Evolutionary conservation across 306 rosid genomes (phyloP).

Genomic region (Fagus sylvatica): DNA sequence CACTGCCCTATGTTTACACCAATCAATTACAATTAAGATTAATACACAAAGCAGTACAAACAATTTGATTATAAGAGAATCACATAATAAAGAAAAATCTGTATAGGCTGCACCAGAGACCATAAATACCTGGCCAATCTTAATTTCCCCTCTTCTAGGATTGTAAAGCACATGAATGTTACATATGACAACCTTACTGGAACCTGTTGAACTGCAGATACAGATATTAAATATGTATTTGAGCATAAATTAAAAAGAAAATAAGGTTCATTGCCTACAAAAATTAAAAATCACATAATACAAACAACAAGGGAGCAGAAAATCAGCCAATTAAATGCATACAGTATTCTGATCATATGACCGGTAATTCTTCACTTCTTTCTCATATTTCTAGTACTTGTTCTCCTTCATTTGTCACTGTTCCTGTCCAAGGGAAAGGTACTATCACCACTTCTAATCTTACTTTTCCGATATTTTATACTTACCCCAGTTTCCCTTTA

Average conservation of each 20-base stretch:
- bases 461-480: too few species aligned
- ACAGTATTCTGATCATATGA: background rate
- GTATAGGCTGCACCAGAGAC: conserved; percentile 14
- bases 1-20: background rate
- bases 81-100: background rate
- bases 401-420: too few species aligned
- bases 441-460: too few species aligned
- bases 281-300: background rate
- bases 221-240: conserved; percentile 25
- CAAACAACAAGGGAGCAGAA: conserved; percentile 2
- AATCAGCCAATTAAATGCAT: background rate
- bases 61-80: background rate
- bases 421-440: too few species aligned
- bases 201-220: conserved; percentile 54
- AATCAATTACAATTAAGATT: background rate
- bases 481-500: too few species aligned
- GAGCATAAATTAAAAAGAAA: background rate
- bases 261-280: background rate
- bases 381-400: too few species aligned
- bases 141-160: conserved; percentile 89
- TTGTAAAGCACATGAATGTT: conserved; percentile 92
- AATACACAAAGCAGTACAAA: background rate
- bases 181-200: conserved; percentile 72
- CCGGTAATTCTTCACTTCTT: too few species aligned
- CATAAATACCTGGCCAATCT: conserved; percentile 88